These are phyloP conservation scores for Pseudomassariella vexata DNA, from an alignment of 2,329 filamentous ascomycete species.

Conservation along the genomic window DNA sequence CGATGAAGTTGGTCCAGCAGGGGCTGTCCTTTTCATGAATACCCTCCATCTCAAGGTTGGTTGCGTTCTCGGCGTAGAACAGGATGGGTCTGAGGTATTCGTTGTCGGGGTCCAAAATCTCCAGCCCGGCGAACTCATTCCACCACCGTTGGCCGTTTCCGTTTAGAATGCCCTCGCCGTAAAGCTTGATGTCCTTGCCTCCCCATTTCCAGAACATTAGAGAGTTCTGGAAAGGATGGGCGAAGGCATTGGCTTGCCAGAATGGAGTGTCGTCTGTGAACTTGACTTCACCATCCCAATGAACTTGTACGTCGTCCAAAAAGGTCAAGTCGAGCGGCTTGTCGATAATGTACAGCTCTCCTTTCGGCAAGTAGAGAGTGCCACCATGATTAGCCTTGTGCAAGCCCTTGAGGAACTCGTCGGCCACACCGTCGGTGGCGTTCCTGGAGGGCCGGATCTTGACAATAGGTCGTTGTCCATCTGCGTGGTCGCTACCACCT, in stretches of 20 bases:
- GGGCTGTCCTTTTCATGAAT: conserved; percentile 56
- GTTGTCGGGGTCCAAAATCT: conserved; percentile 47
- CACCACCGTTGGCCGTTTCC: conserved; percentile 45
- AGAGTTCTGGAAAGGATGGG: conserved; percentile 39
- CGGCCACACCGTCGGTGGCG: conserved; percentile 50
- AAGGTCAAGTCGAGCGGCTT: conserved; percentile 54
- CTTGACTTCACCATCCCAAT: conserved; percentile 50
- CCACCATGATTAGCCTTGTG: conserved; percentile 54
- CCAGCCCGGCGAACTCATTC: conserved; percentile 33
- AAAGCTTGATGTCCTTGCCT: conserved; percentile 55
- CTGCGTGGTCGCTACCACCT: too few relatives aligned
- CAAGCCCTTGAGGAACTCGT: conserved; percentile 47
- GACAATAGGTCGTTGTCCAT: conserved; percentile 26
- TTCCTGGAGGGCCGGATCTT: conserved; percentile 46
- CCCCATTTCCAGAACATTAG: conserved; percentile 62
- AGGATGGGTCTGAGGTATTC: conserved; percentile 53
- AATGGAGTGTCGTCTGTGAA: conserved; percentile 38
- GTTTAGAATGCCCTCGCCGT: conserved; percentile 49
- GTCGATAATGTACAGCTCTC: conserved; percentile 51
- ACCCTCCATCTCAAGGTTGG: conserved; percentile 49
- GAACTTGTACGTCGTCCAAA: conserved; percentile 50
- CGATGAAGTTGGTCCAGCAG: conserved; percentile 59
- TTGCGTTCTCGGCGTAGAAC: conserved; percentile 57
- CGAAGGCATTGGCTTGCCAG: conserved; percentile 35
- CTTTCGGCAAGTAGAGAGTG: conserved; percentile 46